Percentiles rank a stretch among this genome's conserved stretches.
Conservation (phyloP, 2,329 filamentous ascomycete genomes). For the Calonectria multiphialidica region DNA sequence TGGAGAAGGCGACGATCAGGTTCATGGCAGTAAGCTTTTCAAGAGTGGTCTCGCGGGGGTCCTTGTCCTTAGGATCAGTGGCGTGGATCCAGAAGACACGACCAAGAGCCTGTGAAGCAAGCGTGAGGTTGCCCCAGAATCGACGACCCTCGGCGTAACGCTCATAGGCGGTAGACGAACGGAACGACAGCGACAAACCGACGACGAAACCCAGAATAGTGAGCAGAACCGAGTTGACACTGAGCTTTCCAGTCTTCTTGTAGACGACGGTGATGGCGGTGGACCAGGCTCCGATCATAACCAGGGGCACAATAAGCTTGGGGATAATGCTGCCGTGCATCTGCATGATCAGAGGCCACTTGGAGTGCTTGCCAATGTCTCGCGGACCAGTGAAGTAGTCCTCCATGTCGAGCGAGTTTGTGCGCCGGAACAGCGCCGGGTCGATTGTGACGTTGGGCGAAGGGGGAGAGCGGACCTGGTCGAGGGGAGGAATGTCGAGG, state of each 20-base stretch:
- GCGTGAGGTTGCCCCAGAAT: slow-evolving; percentile 71
- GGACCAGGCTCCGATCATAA: slow-evolving; percentile 73
- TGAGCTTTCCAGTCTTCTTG: slow-evolving; percentile 53
- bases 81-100: slow-evolving; percentile 88
- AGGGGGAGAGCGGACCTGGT: slow-evolving; percentile 47
- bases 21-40: slow-evolving; percentile 82
- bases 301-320: slow-evolving; percentile 78
- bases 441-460: slow-evolving; percentile 44
- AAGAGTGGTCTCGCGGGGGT: slow-evolving; percentile 75
- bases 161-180: slow-evolving; percentile 83
- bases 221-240: slow-evolving; percentile 63
- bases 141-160: slow-evolving; percentile 75
- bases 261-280: slow-evolving; percentile 72
- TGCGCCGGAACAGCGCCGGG: slow-evolving; percentile 47
- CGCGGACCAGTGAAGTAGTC: slow-evolving; percentile 76
- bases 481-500: slow-evolving; percentile 42
- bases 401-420: slow-evolving; percentile 62
- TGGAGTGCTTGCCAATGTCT: slow-evolving; percentile 79
- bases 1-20: slow-evolving; percentile 81
- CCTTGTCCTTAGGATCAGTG: slow-evolving; percentile 63
- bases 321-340: slow-evolving; percentile 82
- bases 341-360: slow-evolving; percentile 81
- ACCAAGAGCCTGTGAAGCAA: slow-evolving; percentile 75
- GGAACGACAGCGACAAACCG: slow-evolving; percentile 82
- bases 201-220: slow-evolving; percentile 87